Percentiles rank a stretch among this genome's conserved stretches.
Conservation (phyloP, 257 asterid species). For the Jaltomata sinuosa region DNA sequence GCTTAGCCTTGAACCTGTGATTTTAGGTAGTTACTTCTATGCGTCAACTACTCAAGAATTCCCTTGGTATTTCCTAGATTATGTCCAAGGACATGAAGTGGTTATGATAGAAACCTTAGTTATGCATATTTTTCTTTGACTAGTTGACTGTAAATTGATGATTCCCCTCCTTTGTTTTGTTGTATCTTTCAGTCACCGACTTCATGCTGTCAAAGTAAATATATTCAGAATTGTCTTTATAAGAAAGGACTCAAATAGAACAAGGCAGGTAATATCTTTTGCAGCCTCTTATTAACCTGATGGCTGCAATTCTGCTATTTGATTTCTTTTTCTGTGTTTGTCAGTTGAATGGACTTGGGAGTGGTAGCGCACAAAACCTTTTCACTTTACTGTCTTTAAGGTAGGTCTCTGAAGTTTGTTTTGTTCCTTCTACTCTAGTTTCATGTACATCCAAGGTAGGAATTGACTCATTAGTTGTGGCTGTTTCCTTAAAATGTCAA, state of each 20-base stretch:
- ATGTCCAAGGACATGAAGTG: background rate
- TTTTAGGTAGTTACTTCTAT: background rate
- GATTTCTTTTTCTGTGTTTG: background rate
- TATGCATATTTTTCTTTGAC: background rate
- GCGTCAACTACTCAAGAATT: too few species aligned
- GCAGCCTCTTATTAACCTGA: background rate
- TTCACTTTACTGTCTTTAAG: background rate
- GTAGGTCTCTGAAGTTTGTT: background rate
- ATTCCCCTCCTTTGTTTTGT: constrained; percentile 44
- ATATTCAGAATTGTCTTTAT: background rate
- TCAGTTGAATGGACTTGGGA: background rate
- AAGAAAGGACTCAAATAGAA: background rate
- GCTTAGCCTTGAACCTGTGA: background rate
- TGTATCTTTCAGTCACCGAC: constrained; percentile 56
- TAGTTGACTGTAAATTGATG: constrained; percentile 17
- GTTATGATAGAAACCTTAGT: background rate
- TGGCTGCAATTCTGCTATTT: background rate
- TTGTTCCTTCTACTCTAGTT: background rate
- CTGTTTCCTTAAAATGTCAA: background rate
- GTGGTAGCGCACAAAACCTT: background rate
- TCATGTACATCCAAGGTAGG: background rate
- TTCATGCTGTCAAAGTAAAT: constrained; percentile 42
- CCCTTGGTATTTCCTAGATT: too few species aligned
- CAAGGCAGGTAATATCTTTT: background rate
- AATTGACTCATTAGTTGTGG: background rate